Evolutionary conservation across 2,329 filamentous ascomycete genomes (phyloP).

Genomic region (Monosporascus sp.): DNA sequence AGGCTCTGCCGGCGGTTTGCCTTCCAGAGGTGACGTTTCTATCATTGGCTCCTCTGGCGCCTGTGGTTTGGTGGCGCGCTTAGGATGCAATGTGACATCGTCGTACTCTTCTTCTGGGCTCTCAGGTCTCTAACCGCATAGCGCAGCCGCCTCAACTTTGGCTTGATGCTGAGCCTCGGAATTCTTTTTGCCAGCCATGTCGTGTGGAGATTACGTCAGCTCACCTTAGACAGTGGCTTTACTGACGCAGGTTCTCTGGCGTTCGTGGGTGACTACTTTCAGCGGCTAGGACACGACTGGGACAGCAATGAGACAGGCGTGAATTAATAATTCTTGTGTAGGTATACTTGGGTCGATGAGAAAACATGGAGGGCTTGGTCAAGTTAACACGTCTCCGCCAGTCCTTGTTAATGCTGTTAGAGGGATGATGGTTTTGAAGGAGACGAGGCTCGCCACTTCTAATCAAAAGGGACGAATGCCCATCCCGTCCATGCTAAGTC

Average conservation of each 20-base stretch:
- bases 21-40: neutral
- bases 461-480: too few species aligned
- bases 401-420: neutral
- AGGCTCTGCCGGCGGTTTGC: neutral
- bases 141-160: constrained; percentile 5
- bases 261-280: too few species aligned
- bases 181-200: constrained; percentile 5
- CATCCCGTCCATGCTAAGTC: too few species aligned
- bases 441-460: neutral
- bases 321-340: neutral
- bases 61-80: neutral
- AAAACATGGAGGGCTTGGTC: neutral
- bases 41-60: neutral
- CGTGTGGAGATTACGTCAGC: neutral
- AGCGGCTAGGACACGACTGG: neutral
- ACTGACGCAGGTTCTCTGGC: too few species aligned
- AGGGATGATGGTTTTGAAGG: neutral
- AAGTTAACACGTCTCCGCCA: neutral
- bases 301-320: neutral
- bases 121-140: constrained; percentile 11
- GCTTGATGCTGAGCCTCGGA: constrained; percentile 3
- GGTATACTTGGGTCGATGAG: neutral
- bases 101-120: constrained; percentile 11
- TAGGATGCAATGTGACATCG: constrained; percentile 4
- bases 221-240: too few species aligned